Percentiles rank a stretch among this genome's conserved stretches.
These are phyloP conservation scores for Pyrenochaeta sp. DNA, from an alignment of 2,329 filamentous ascomycete species.

Conservation along the genomic window DNA sequence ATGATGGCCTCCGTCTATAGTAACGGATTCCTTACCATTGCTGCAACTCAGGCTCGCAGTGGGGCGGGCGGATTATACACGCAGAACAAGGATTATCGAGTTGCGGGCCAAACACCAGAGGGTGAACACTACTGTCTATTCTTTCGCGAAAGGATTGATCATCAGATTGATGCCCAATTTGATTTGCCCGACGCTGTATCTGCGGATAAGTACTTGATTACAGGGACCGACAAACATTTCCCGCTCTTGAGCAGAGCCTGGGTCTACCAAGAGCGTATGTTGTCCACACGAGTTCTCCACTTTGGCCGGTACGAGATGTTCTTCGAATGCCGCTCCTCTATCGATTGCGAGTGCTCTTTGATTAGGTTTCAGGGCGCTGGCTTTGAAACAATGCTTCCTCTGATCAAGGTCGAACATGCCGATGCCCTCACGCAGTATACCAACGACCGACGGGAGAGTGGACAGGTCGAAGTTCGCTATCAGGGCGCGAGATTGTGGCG, in stretches of 20 bases:
- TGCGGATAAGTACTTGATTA: too few species aligned
- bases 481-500: conserved; percentile 1
- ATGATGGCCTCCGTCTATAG: conserved; percentile 9
- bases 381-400: neutral
- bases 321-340: conserved; percentile 20
- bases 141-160: neutral
- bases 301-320: conserved; percentile 16
- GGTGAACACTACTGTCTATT: conserved; percentile 1
- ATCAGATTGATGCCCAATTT: neutral
- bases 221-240: neutral
- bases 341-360: conserved; percentile 13
- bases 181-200: too few species aligned
- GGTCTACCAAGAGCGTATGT: conserved; percentile 21
- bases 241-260: conserved; percentile 12
- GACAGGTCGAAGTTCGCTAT: neutral
- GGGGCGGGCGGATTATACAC: neutral
- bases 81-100: neutral
- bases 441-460: neutral
- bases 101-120: neutral
- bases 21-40: conserved; percentile 5
- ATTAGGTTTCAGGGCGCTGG: neutral
- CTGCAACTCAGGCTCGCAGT: conserved; percentile 1
- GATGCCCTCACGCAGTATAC: conserved; percentile 2
- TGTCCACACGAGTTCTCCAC: conserved; percentile 14
- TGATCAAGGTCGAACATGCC: conserved; percentile 9